These are phyloP conservation scores for Laetiporus sulphureus DNA, from an alignment of 1,284 basidiomycete species.

Conservation along the genomic window DNA sequence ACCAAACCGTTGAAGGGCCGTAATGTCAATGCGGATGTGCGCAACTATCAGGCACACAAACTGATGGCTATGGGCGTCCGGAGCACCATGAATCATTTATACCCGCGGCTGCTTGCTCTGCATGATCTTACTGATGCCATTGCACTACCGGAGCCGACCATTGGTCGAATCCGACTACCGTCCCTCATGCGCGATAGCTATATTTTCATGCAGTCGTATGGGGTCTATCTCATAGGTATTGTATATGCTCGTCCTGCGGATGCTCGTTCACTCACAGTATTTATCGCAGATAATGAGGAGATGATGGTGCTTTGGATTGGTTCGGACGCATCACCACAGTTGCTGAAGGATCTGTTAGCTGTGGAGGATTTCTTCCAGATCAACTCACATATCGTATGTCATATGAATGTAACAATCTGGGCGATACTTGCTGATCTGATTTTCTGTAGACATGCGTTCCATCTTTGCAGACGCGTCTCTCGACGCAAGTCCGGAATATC, in stretches of 20 bases:
- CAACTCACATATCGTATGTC: conserved; percentile 68
- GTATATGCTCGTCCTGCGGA: conserved; percentile 10
- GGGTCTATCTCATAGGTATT: conserved; percentile 86
- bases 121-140: conserved; percentile 77
- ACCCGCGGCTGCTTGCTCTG: conserved; percentile 85
- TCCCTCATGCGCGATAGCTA: conserved; percentile 82
- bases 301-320: conserved; percentile 91
- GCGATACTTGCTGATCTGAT: neutral
- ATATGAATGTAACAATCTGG: too few species aligned
- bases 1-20: conserved; percentile 89
- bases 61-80: conserved; percentile 69
- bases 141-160: conserved; percentile 59
- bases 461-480: conserved; percentile 68
- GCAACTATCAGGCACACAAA: conserved; percentile 81
- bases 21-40: conserved; percentile 88
- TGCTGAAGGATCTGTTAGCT: conserved; percentile 84
- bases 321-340: conserved; percentile 70
- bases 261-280: conserved; percentile 3
- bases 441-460: conserved; percentile 62
- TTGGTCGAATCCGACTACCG: conserved; percentile 64
- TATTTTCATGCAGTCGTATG: conserved; percentile 84
- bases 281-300: conserved; percentile 81
- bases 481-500: conserved; percentile 82
- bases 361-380: conserved; percentile 74
- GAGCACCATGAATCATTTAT: conserved; percentile 73